Percentiles rank a stretch among this genome's conserved stretches.
These are phyloP conservation scores for Nakaseomyces bracarensis DNA, from an alignment of 1,139 yeast genomes.

Conservation along the genomic window DNA sequence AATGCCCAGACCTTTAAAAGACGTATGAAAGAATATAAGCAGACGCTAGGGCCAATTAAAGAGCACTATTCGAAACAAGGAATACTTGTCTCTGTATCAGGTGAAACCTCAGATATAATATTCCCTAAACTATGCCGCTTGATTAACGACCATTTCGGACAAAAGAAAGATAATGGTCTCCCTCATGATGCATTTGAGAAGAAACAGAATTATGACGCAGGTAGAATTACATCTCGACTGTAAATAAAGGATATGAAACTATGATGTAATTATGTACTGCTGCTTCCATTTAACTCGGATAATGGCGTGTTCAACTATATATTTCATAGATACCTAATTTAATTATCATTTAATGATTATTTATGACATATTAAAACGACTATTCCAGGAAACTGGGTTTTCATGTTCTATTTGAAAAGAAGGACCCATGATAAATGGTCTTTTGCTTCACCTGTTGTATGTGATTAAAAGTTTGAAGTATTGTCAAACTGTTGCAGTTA, in stretches of 20 bases:
- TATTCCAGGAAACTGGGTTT: too few species aligned
- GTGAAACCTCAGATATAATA: conserved; percentile 76
- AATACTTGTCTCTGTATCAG: conserved; percentile 50
- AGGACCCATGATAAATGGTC: too few species aligned
- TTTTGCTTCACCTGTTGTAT: too few species aligned
- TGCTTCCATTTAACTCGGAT: too few species aligned
- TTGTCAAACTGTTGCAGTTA: too few species aligned
- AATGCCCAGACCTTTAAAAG: conserved; percentile 59
- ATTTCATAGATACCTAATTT: too few species aligned
- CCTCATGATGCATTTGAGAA: conserved; percentile 4
- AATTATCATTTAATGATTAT: too few species aligned
- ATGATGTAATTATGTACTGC: background rate
- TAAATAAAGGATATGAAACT: background rate
- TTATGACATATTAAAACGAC: too few species aligned
- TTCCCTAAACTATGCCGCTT: conserved; percentile 51
- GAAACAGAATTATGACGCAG: background rate
- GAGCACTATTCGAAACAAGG: conserved; percentile 49
- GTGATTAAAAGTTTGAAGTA: too few species aligned
- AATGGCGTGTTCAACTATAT: too few species aligned
- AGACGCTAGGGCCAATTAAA: conserved; percentile 54
- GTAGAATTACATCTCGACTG: background rate
- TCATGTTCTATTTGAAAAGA: too few species aligned
- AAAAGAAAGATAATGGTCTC: background rate
- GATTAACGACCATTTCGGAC: conserved; percentile 4
- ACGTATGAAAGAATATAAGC: conserved; percentile 56